These are phyloP conservation scores for Aspergillus neoniger DNA, from an alignment of 2,329 filamentous ascomycete genomes.

Conservation along the genomic window DNA sequence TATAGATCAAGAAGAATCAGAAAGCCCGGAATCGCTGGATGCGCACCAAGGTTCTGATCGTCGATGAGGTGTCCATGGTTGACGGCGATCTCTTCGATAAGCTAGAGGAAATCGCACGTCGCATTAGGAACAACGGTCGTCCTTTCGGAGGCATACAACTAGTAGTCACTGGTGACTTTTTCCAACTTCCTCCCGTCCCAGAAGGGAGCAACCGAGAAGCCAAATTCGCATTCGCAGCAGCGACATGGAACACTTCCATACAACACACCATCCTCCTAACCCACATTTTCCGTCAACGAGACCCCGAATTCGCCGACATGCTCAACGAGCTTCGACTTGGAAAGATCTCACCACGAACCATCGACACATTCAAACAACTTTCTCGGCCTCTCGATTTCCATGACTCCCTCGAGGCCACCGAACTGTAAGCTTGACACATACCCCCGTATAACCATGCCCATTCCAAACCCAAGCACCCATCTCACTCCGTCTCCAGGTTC, in stretches of 20 bases:
- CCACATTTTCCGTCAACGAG: constrained; percentile 93
- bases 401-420: constrained; percentile 78
- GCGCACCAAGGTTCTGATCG: constrained; percentile 79
- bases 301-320: constrained; percentile 87
- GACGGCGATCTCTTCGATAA: constrained; percentile 98
- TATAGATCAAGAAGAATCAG: constrained; percentile 72
- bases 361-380: constrained; percentile 73
- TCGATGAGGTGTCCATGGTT: constrained; percentile 98
- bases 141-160: constrained; percentile 96
- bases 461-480: neutral
- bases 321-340: constrained; percentile 97
- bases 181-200: constrained; percentile 92
- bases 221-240: constrained; percentile 91
- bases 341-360: constrained; percentile 72
- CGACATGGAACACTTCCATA: constrained; percentile 88
- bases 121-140: constrained; percentile 83
- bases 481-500: constrained; percentile 56
- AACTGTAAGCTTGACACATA: constrained; percentile 58
- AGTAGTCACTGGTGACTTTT: constrained; percentile 95
- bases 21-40: constrained; percentile 91
- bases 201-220: constrained; percentile 67
- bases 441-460: neutral
- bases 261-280: constrained; percentile 94
- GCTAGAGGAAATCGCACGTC: constrained; percentile 81
- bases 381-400: constrained; percentile 70